These are phyloP conservation scores for Lactifluus rugatus DNA, from an alignment of 768 basidiomycete species.

Conservation along the genomic window DNA sequence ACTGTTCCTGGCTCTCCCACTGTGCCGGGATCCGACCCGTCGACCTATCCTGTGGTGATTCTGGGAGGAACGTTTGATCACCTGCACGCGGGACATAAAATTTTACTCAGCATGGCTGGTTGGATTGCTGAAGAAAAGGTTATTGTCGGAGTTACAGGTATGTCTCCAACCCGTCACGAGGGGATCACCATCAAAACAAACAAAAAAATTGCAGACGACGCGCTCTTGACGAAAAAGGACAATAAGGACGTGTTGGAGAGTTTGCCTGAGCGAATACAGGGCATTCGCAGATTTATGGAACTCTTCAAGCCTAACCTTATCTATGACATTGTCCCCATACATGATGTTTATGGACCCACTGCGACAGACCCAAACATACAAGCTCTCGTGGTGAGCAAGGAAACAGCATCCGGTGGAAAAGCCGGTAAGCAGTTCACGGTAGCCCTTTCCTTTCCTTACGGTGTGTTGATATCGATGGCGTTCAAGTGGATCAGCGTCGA, in stretches of 20 bases:
- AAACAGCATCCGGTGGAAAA: constrained; percentile 69
- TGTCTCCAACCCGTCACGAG: constrained; percentile 17
- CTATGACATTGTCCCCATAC: constrained; percentile 63
- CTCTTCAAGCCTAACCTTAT: constrained; percentile 58
- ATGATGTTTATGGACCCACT: constrained; percentile 89
- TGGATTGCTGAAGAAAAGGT: constrained; percentile 73
- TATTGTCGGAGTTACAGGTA: constrained; percentile 85
- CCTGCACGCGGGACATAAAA: constrained; percentile 94
- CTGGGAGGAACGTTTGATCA: constrained; percentile 98
- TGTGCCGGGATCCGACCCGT: constrained; percentile 18
- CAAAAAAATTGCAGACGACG: constrained; percentile 43
- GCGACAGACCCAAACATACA: constrained; percentile 83
- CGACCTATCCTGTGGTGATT: constrained; percentile 56
- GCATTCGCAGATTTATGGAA: constrained; percentile 57
- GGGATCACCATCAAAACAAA: background rate
- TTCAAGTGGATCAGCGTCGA: constrained; percentile 55
- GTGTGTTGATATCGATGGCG: background rate
- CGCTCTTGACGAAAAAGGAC: constrained; percentile 59
- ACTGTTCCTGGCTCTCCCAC: constrained; percentile 1
- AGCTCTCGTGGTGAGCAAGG: constrained; percentile 82
- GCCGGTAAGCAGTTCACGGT: constrained; percentile 43
- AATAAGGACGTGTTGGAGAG: constrained; percentile 59
- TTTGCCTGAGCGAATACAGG: constrained; percentile 43
- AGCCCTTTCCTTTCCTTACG: background rate
- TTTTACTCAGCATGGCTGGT: constrained; percentile 85